Conservation (phyloP, 148 eudicot species). For the Hydrangea macrophylla region DNA sequence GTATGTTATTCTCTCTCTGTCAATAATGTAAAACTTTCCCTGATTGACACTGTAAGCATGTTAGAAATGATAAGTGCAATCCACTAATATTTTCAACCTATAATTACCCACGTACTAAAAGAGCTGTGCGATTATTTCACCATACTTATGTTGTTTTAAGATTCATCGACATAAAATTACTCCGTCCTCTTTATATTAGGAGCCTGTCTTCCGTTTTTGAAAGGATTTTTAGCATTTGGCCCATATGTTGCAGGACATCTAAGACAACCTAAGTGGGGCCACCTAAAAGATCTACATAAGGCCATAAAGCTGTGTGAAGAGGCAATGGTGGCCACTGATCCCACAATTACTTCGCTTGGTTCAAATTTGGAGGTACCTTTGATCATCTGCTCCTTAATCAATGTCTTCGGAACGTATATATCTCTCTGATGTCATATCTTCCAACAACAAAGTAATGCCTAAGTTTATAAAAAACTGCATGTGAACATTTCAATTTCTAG, state of each 20-base stretch:
- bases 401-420: not conserved
- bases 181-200: not conserved
- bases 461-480: not conserved
- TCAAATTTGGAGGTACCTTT: constrained; percentile 61
- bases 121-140: not conserved
- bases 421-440: not conserved
- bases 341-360: constrained; percentile 58
- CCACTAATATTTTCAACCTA: not conserved
- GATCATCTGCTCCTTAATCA: not conserved
- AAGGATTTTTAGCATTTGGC: not conserved
- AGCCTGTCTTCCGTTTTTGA: not conserved
- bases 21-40: constrained; percentile 7
- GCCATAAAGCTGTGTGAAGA: constrained; percentile 90
- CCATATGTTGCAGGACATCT: constrained; percentile 41
- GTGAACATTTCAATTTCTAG: not conserved
- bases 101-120: not conserved
- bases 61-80: not conserved
- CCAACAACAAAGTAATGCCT: not conserved
- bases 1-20: constrained; percentile 37
- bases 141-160: not conserved
- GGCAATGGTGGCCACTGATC: constrained; percentile 87
- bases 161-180: not conserved
- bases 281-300: constrained; percentile 80
- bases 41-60: not conserved
- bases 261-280: constrained; percentile 94